Base-by-base conservation (phyloP, 306 rosid genomes). In the Gleditsia sinensis region DNA sequence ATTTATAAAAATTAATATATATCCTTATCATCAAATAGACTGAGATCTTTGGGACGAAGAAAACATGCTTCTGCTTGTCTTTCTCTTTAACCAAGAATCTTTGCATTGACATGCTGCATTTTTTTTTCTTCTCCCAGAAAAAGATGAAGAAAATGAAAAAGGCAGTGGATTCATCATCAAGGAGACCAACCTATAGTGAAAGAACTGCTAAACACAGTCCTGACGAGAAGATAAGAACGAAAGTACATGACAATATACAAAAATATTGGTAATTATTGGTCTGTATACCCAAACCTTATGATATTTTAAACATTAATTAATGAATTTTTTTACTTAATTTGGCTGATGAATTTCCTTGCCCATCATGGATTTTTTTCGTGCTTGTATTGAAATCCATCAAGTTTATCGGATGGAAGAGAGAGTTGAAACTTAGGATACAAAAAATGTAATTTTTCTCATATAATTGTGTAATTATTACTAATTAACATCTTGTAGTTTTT, bases 51-150 rank as follows among this genome's bases (percentile, higher is more conserved):
- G 71, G 70, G 85, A 58, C 73, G 28, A 86, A 83, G 75, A 82
- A 78, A 82, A 77, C 91, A 87, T 65, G 87, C 67, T 83, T 94
- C 96, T 87, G 65, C 76, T 92, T 95, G 98, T 95, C 96, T 77
- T 85, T 81, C 88, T 86, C 92, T 76, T 62, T 78, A 65, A 50
- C 75, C 30, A 50, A 74, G 99, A 92, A 87, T 95, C 96, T 88
- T 67, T 54, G 73, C 91, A 75, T 86, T 89, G 89, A 84, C 83
- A 78, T n/a, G n/a, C 68, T 71, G 28, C 71, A n/a, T 72, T 69
- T 75, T 16, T 39, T 46, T 71, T 76, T 81, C 67, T 46, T 61
- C 51, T 45, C 73, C 55, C 51, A 67, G 28, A 53, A 66, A 62
- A 80, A 46, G 55, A 14, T 32, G 61, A 50, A 59, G 46, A 28